These are phyloP conservation scores for Candida quercuum DNA, from an alignment of 805 yeast genomes.

Conservation along the genomic window DNA sequence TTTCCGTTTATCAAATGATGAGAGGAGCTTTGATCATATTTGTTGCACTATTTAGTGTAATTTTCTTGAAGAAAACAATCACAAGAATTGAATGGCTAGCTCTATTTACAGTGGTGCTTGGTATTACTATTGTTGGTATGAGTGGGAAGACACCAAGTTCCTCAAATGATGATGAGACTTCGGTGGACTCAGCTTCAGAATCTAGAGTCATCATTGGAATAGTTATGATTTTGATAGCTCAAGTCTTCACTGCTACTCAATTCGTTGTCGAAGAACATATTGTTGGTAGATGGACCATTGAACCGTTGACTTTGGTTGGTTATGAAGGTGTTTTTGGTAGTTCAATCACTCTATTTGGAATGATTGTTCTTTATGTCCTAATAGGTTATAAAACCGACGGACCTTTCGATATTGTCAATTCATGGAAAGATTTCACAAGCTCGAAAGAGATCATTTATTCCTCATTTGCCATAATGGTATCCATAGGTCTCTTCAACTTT, in stretches of 20 bases:
- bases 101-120: conserved; percentile 56
- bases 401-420: conserved; percentile 47
- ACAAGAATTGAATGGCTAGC: conserved; percentile 64
- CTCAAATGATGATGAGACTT: conserved; percentile 1
- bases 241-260: conserved; percentile 66
- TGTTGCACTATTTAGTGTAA: conserved; percentile 65
- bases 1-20: conserved; percentile 81
- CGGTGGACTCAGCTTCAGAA: conserved; percentile 2
- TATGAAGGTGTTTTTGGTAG: conserved; percentile 71
- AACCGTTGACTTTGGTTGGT: conserved; percentile 64
- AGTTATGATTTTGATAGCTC: conserved; percentile 51
- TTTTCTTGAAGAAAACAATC: conserved; percentile 52
- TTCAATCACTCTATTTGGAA: conserved; percentile 34
- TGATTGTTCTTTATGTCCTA: conserved; percentile 38
- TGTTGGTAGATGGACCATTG: conserved; percentile 43
- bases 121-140: conserved; percentile 68
- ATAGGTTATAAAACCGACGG: conserved; percentile 35
- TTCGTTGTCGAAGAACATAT: conserved; percentile 76
- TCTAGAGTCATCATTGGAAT: conserved; percentile 49
- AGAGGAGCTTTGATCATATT: conserved; percentile 72
- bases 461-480: conserved; percentile 62
- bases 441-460: conserved; percentile 40
- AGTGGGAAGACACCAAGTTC: conserved; percentile 49
- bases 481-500: conserved; percentile 67
- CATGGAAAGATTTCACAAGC: conserved; percentile 43